A percentile compares a stretch with the other conserved stretches of the same genome.
Conservation (phyloP, 176 grass and related monocot genomes). For the Metroxylon sagu region DNA sequence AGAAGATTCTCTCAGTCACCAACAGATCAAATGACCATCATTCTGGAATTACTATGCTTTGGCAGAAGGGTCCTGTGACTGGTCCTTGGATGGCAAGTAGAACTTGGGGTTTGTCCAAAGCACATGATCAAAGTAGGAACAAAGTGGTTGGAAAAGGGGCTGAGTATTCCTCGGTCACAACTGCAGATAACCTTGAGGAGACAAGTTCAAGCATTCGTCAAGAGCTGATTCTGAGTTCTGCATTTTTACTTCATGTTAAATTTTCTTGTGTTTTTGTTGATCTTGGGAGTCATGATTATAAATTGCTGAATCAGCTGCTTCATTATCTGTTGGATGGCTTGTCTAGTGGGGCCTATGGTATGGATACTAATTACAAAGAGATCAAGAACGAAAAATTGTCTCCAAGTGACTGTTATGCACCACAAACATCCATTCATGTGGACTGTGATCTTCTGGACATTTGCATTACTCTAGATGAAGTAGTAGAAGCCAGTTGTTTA, state of each 20-base stretch:
- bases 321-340: slow-evolving; percentile 45
- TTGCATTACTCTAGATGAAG: slow-evolving; percentile 52
- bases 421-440: slow-evolving; percentile 59
- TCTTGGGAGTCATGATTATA: slow-evolving; percentile 65
- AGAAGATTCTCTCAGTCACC: slow-evolving; percentile 71
- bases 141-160: slow-evolving; percentile 48
- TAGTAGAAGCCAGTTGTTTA: slow-evolving; percentile 51
- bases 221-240: slow-evolving; percentile 71
- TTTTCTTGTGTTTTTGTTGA: slow-evolving; percentile 43
- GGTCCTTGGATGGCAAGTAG: slow-evolving; percentile 49
- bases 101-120: slow-evolving; percentile 61
- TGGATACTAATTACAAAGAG: slow-evolving; percentile 17
- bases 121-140: slow-evolving; percentile 51
- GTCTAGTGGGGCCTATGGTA: slow-evolving; percentile 22
- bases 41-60: slow-evolving; percentile 46
- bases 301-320: slow-evolving; percentile 45
- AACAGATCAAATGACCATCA: slow-evolving; percentile 27
- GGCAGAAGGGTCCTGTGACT: slow-evolving; percentile 45
- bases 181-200: slow-evolving; percentile 50
- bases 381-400: slow-evolving; percentile 18
- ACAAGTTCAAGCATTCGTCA: slow-evolving; percentile 37
- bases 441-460: slow-evolving; percentile 68
- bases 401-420: slow-evolving; percentile 21
- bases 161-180: slow-evolving; percentile 61
- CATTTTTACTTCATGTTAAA: slow-evolving; percentile 69